Percentiles rank a stretch among this genome's conserved stretches.
Conservation (phyloP, 2,329 filamentous ascomycete genomes). For the Exophiala alcalophila region DNA sequence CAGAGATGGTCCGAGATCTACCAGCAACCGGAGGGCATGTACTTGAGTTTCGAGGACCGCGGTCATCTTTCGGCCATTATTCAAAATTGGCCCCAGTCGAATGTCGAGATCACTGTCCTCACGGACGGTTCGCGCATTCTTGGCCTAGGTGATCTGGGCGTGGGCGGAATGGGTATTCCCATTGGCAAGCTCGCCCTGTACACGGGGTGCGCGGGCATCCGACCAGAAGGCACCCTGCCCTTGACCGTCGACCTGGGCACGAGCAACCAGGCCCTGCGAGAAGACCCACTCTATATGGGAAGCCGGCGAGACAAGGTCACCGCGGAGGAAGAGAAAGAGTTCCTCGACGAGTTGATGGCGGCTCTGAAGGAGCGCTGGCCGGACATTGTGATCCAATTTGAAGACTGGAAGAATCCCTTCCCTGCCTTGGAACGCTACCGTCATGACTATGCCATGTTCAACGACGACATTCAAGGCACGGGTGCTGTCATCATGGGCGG, state of each 20-base stretch:
- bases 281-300: conserved; percentile 90
- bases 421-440: conserved; percentile 87
- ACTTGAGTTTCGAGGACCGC: conserved; percentile 92
- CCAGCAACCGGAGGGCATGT: conserved; percentile 87
- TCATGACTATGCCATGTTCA: conserved; percentile 89
- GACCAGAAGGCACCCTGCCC: conserved; percentile 67
- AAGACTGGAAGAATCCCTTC: conserved; percentile 98
- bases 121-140: conserved; percentile 91
- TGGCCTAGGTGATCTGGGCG: conserved; percentile 88
- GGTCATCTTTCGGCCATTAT: conserved; percentile 86
- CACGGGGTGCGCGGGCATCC: conserved; percentile 91
- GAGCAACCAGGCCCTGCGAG: conserved; percentile 59
- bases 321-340: conserved; percentile 75
- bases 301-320: conserved; percentile 78
- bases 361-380: conserved; percentile 77
- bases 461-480: conserved; percentile 97
- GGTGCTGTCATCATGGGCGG: conserved; percentile 91
- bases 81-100: conserved; percentile 83
- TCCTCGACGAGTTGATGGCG: conserved; percentile 96
- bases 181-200: conserved; percentile 96
- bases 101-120: conserved; percentile 93
- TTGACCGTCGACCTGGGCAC: conserved; percentile 63
- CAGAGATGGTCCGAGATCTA: conserved; percentile 94
- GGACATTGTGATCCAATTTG: conserved; percentile 80
- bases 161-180: conserved; percentile 97